phyloP scores from a whole-genome alignment of 805 yeast species.

The Starmerella sp. region DNA sequence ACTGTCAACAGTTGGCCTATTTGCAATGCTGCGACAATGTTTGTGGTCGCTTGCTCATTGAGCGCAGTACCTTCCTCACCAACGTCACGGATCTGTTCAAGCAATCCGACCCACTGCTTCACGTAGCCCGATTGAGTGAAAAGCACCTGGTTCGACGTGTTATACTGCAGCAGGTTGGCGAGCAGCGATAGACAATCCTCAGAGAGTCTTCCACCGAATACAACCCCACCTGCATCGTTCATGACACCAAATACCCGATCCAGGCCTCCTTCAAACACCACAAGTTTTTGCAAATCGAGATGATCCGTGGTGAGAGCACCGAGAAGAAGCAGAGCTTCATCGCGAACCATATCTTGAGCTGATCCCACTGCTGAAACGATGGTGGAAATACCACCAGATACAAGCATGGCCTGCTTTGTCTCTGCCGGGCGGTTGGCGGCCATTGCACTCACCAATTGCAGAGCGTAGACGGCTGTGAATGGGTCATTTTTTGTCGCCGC shows the following conservation, averaged over 20 bases:
- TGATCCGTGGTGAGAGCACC: conserved; percentile 74
- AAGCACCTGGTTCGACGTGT: conserved; percentile 78
- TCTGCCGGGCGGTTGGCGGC: conserved; percentile 62
- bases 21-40: conserved; percentile 56
- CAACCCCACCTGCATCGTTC: conserved; percentile 75
- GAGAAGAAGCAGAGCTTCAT: conserved; percentile 68
- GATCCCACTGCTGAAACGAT: conserved; percentile 55
- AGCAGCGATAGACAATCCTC: conserved; percentile 77
- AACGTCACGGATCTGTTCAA: conserved; percentile 36
- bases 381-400: conserved; percentile 71
- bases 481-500: conserved; percentile 45
- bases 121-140: conserved; percentile 79
- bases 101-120: conserved; percentile 48
- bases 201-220: conserved; percentile 85
- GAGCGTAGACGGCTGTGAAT: conserved; percentile 65
- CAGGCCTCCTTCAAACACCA: conserved; percentile 89
- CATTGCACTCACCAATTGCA: conserved; percentile 76
- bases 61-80: conserved; percentile 42
- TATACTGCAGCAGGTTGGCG: conserved; percentile 61
- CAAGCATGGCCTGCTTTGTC: conserved; percentile 61
- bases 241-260: conserved; percentile 71
- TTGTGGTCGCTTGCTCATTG: conserved; percentile 53
- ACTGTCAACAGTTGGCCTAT: conserved; percentile 61
- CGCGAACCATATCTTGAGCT: conserved; percentile 72
- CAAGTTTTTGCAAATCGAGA: conserved; percentile 77